Base-by-base conservation (phyloP, 768 basidiomycete genomes). In the Lepiota venenata region DNA sequence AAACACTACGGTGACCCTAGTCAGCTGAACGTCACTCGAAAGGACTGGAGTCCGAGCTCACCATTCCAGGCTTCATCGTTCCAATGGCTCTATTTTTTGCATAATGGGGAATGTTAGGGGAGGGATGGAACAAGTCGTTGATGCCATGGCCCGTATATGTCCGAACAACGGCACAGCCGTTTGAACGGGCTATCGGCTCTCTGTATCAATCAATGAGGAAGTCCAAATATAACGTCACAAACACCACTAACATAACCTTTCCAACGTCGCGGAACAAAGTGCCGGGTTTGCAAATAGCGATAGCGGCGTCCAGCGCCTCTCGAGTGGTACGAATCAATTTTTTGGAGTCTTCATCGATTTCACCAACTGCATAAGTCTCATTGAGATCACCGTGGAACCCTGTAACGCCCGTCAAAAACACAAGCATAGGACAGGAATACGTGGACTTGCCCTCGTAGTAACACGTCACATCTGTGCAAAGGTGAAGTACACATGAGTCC, bases 331-430 rank as follows among this genome's bases (percentile, higher is more conserved):
- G 81, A 58, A 99, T 90, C 45, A 99, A 77, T 59, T 87, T 88
- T 62, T 80, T 74, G 15, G 91, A 87, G 39, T 93, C 89, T 21
- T 91, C 88, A 65, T 93, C 89, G 50, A 94, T 81, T 57, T 81
- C 75, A 39, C 91, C 92, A 44, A 95, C 92, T 3, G 95, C 89
- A 67, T 96, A 96, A 20, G 93, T 96, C 54, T 81, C 94, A 66
- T 97, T 96, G 41, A 96, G 74, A 71, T 99, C 97, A 16, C 83
- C 87, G 71, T 99, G 97, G 72, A 82, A 92, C 21, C 95, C 93
- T 89, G 59, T 12, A 43, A 43, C 37, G 44, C 27, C 47, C 16
- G 47, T 16, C 12, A 49, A 42, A n/a, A 41, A 44, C 35, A 52
- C 25, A 25, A 29, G 38, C 42, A 32, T 40, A 45, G 50, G 16